Base-by-base conservation (phyloP, 306 rosid genomes). In the Coriaria nepalensis region DNA sequence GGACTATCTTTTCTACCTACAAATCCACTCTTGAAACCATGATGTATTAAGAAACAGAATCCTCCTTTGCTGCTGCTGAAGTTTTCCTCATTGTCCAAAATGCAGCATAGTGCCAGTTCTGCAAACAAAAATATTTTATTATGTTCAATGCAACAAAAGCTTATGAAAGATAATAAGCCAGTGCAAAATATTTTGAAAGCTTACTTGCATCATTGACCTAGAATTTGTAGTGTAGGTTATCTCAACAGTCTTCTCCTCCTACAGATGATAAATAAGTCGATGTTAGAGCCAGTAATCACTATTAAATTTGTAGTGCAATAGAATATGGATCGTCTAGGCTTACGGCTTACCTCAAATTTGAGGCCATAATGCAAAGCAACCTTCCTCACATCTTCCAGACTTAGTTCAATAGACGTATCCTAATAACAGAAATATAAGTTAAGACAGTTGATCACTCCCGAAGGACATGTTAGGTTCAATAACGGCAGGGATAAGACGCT, bases 131-230 rank as follows among this genome's bases (percentile, higher is more conserved):
- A 50, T 10, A 43, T 7, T 4, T 35, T 47, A 54, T 52, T 33
- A 62, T 40, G 61, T 46, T 49, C 36, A 42, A 52, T 10, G 52
- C 61, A 49, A 55, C 34, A 41, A 40, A 38, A 34, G 45, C 49
- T 20, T 20, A 20, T 20, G 29, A 20, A 20, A 1, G 29, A 1
- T 20, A 20, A 20, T 20, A 20, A 20, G 29, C 29, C 29, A 20
- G 29, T 20, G 29, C 29, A 20, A 20, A 20, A 20, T 20, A 20
- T 20, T 20, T 20, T 53, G 61, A 60, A 56, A 49, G 56, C 93
- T 66, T 77, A 90, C 97, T 62, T 84, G 97, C 97, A 84, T 90
- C 97, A 90, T 90, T 46, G 95, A 79, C 56, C 72, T 71, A 49
- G 82, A 77, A 70, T 90, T 90, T 65, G 92, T 67, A 2, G 94